Percentiles rank a stretch among this genome's conserved stretches.
Evolutionary conservation across 1,139 yeast species (phyloP).

Genomic region (Citeromyces siamensis): DNA sequence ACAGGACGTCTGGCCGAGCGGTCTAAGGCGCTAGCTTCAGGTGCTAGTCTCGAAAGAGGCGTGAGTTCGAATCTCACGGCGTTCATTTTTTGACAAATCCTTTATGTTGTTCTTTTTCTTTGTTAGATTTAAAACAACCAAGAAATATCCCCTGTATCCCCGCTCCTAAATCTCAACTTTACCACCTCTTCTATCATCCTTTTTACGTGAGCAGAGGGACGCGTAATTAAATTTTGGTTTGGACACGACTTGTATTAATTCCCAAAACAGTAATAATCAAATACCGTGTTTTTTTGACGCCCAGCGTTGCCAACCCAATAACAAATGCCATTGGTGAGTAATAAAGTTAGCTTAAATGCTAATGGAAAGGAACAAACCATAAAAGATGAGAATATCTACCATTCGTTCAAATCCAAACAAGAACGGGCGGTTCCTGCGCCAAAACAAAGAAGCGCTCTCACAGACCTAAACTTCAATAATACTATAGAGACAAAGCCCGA

Average conservation of each 20-base stretch:
- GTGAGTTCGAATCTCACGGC: slow-evolving; percentile 12
- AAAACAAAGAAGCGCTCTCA: slow-evolving; percentile 10
- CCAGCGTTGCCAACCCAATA: neutral
- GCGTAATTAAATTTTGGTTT: no score
- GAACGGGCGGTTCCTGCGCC: neutral
- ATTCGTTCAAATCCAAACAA: neutral
- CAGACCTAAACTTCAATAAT: slow-evolving; percentile 11
- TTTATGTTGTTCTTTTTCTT: neutral
- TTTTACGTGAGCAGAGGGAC: no score
- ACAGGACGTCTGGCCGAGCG: neutral
- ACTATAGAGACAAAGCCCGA: slow-evolving; percentile 10
- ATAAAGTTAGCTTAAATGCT: neutral
- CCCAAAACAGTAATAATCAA: neutral
- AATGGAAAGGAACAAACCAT: neutral
- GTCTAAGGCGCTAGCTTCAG: no score
- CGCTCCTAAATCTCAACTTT: no score
- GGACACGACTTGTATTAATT: neutral
- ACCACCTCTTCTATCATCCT: no score
- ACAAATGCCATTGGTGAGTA: neutral
- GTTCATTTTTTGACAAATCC: slow-evolving; percentile 5
- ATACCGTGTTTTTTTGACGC: neutral
- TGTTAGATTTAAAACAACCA: neutral
- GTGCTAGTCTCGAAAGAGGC: slow-evolving; percentile 9
- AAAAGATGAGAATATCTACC: neutral
- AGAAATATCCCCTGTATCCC: no score